Evolutionary conservation across 2,329 filamentous ascomycete genomes (phyloP).

Genomic region (Aureobasidium leucospermi): DNA sequence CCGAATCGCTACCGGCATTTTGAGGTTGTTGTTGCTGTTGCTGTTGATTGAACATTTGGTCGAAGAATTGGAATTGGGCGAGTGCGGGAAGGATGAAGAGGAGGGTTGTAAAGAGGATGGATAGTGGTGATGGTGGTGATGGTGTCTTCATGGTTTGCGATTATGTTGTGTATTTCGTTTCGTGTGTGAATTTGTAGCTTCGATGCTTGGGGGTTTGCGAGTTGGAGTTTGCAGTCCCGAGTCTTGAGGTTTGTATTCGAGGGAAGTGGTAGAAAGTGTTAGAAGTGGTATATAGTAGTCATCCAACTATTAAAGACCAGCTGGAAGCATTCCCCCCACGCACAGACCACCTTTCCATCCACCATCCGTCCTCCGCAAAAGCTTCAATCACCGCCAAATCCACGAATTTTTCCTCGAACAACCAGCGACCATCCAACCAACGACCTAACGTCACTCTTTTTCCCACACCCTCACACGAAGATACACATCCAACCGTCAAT

Average conservation of each 20-base stretch:
- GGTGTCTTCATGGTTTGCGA: conserved; percentile 15
- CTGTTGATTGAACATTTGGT: conserved; percentile 82
- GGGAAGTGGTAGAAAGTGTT: not conserved
- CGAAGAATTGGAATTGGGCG: conserved; percentile 95
- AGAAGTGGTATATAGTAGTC: too few species aligned
- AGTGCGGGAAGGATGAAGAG: conserved; percentile 52
- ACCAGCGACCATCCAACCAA: not conserved
- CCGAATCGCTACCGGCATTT: conserved; percentile 78
- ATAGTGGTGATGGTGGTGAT: conserved; percentile 17
- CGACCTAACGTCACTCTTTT: not conserved
- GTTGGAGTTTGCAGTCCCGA: too few species aligned
- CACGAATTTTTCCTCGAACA: conserved; percentile 4
- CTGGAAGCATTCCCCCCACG: not conserved
- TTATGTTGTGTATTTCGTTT: not conserved
- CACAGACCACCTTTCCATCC: not conserved
- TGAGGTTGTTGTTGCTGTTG: conserved; percentile 55
- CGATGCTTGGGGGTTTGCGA: too few species aligned
- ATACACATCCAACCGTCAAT: conserved; percentile 15
- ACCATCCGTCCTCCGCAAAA: not conserved
- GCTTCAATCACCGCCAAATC: not conserved
- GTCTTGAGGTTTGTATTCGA: too few species aligned
- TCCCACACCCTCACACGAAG: not conserved
- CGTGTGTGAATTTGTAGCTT: not conserved
- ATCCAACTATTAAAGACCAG: not conserved
- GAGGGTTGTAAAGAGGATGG: conserved; percentile 40